Conservation (phyloP, 768 basidiomycete species). For the Mycena alexandri region DNA sequence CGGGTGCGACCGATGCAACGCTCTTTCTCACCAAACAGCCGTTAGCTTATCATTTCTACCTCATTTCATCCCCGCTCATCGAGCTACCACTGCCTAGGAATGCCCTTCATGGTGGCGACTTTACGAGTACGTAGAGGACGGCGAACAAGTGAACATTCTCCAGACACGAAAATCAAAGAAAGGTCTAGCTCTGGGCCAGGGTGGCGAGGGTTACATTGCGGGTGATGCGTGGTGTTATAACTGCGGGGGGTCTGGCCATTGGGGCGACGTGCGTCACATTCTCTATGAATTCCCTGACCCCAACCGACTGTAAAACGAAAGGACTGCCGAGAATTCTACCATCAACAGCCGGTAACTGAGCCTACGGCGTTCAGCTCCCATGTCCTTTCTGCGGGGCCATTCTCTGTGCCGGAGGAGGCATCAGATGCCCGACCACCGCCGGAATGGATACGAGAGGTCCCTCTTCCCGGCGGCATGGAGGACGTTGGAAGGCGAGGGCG, state of each 20-base stretch:
- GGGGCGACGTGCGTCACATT: constrained; percentile 75
- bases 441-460: constrained; percentile 57
- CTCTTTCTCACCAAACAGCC: constrained; percentile 71
- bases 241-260: constrained; percentile 79
- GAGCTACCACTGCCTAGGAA: constrained; percentile 61
- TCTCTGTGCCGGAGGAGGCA: constrained; percentile 58
- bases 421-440: constrained; percentile 52
- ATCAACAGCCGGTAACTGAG: constrained; percentile 59
- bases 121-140: constrained; percentile 76
- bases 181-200: constrained; percentile 67
- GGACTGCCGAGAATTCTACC: constrained; percentile 70
- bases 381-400: constrained; percentile 76
- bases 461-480: constrained; percentile 58
- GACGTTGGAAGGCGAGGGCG: constrained; percentile 77
- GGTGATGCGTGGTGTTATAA: constrained; percentile 86
- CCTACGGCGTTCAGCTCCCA: constrained; percentile 76
- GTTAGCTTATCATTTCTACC: constrained; percentile 52
- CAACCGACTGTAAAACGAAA: constrained; percentile 42
- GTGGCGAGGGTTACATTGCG: constrained; percentile 85
- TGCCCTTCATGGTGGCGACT: constrained; percentile 87
- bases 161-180: constrained; percentile 63
- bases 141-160: constrained; percentile 61
- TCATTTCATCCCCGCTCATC: not conserved
- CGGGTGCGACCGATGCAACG: constrained; percentile 77
- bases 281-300: constrained; percentile 3